A percentile compares a stretch with the other conserved stretches of the same genome.
Evolutionary conservation across 805 yeast species (phyloP).

Genomic region (Priceomyces haplophilus): DNA sequence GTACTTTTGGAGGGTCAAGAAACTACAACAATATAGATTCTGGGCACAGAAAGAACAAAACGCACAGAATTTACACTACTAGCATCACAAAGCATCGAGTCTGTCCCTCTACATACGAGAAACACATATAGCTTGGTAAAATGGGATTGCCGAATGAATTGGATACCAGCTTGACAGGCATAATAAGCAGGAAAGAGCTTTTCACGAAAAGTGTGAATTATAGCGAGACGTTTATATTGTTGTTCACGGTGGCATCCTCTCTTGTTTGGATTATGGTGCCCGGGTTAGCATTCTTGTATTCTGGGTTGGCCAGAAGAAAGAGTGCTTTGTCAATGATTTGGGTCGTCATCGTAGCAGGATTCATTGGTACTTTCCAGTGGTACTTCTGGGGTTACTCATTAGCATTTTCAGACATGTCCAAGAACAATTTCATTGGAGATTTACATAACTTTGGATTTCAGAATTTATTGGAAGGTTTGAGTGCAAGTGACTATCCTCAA

Average conservation of each 20-base stretch:
- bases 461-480: conserved; percentile 53
- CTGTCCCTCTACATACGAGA: too few relatives aligned
- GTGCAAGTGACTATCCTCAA: conserved; percentile 62
- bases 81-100: too few relatives aligned
- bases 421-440: conserved; percentile 86
- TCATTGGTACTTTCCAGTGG: conserved; percentile 85
- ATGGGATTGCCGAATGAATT: neutral
- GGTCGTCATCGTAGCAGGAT: conserved; percentile 69
- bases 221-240: conserved; percentile 24
- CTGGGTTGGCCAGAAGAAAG: conserved; percentile 87
- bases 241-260: conserved; percentile 60
- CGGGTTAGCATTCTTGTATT: conserved; percentile 87
- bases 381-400: conserved; percentile 97
- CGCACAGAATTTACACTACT: too few relatives aligned
- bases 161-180: conserved; percentile 15
- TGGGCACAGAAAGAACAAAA: too few relatives aligned
- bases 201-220: conserved; percentile 35
- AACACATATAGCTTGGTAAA: neutral
- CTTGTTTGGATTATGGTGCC: conserved; percentile 90
- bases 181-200: conserved; percentile 28
- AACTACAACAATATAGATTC: too few relatives aligned
- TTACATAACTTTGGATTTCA: conserved; percentile 78
- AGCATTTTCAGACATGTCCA: conserved; percentile 77
- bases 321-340: conserved; percentile 86
- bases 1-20: too few relatives aligned